Conservation (phyloP, 345 rosid species). For the Citrus maxima region DNA sequence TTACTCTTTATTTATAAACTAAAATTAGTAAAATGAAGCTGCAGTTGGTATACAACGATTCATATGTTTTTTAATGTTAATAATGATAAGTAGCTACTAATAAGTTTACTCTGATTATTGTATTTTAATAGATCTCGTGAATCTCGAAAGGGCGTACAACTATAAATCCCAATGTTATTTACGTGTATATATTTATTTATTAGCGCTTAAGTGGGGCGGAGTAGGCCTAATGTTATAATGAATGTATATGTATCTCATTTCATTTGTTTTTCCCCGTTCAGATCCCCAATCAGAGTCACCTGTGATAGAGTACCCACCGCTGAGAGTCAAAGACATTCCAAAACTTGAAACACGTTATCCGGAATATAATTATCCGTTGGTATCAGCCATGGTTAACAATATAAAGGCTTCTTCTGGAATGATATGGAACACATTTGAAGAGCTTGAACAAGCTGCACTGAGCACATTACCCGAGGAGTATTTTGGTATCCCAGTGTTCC, state of each 20-base stretch:
- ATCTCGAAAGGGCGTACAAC: no score
- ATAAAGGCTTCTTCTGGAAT: constrained; percentile 38
- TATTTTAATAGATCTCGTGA: no score
- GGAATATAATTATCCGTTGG: constrained; percentile 3
- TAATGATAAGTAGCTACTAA: no score
- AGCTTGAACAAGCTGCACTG: constrained; percentile 36
- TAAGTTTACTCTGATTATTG: no score
- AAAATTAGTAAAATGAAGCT: no score
- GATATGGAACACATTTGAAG: constrained; percentile 50
- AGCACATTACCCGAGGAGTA: constrained; percentile 6
- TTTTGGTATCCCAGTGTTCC: neutral
- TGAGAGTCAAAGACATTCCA: constrained; percentile 44
- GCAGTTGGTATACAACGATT: no score
- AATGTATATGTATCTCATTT: neutral
- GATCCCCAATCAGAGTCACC: constrained; percentile 35
- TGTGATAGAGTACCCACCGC: constrained; percentile 36
- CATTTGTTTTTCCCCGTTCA: constrained; percentile 4
- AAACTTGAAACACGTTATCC: constrained; percentile 14
- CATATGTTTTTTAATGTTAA: no score
- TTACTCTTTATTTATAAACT: no score
- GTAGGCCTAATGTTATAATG: neutral
- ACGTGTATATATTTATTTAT: no score
- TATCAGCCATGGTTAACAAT: constrained; percentile 20
- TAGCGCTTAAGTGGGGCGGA: no score
- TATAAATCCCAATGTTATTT: no score